Percentiles rank a stretch among this genome's conserved stretches.
Conservation (phyloP, 2,329 filamentous ascomycete species). For the Pseudogymnoascus sp. region DNA sequence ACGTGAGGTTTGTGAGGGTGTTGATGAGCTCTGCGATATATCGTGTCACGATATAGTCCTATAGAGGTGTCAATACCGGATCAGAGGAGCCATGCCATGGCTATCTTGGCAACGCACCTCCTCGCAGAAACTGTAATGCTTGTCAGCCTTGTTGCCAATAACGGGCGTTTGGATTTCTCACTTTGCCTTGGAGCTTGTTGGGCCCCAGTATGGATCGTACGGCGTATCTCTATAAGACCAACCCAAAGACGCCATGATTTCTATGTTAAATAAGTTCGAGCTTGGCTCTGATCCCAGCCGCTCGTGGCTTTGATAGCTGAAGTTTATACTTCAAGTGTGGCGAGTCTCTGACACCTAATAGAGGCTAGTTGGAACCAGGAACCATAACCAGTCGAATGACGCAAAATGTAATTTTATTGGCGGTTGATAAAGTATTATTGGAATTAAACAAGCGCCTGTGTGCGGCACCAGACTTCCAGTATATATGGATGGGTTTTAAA, state of each 20-base stretch:
- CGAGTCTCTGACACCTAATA: background rate
- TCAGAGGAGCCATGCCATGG: conserved; percentile 16
- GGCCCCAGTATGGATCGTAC: conserved; percentile 24
- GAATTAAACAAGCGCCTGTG: background rate
- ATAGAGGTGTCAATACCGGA: background rate
- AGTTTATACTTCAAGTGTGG: background rate
- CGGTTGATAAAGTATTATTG: background rate
- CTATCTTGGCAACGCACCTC: conserved; percentile 21
- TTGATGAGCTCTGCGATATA: conserved; percentile 50
- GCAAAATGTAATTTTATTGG: background rate
- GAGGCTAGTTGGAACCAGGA: background rate
- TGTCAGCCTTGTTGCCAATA: conserved; percentile 9
- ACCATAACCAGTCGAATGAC: background rate
- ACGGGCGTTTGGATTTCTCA: conserved; percentile 14
- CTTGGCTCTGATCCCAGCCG: background rate
- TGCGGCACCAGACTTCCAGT: background rate
- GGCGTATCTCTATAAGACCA: conserved; percentile 22
- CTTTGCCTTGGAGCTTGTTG: conserved; percentile 23
- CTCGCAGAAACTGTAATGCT: conserved; percentile 26
- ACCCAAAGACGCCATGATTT: conserved; percentile 6
- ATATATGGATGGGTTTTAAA: background rate
- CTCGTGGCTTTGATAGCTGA: background rate
- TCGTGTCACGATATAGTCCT: conserved; percentile 48
- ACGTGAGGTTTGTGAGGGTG: conserved; percentile 44
- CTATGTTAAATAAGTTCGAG: background rate